These are phyloP conservation scores for Zostera marina DNA, from an alignment of 116 monocot species.

Conservation along the genomic window DNA sequence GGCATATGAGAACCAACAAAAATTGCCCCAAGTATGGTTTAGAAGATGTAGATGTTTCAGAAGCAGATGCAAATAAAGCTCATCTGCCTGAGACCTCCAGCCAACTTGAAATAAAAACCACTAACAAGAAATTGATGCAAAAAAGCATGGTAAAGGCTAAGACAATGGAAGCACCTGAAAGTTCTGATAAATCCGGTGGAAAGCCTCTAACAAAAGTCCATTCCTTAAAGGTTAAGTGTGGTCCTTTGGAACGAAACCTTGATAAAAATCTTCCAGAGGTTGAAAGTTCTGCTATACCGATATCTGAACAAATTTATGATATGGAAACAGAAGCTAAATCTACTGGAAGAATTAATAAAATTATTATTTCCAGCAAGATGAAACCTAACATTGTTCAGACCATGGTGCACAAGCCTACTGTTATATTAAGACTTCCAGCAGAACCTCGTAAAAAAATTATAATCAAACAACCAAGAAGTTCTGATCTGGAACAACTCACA, in stretches of 20 bases:
- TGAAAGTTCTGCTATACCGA: constrained; percentile 25
- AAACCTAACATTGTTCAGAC: constrained; percentile 33
- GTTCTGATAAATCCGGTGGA: constrained; percentile 17
- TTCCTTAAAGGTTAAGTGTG: constrained; percentile 67
- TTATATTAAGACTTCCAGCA: constrained; percentile 46
- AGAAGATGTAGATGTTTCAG: constrained; percentile 60
- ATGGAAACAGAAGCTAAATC: constrained; percentile 29
- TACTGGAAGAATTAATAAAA: constrained; percentile 37
- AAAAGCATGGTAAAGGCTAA: constrained; percentile 17
- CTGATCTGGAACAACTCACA: constrained; percentile 11
- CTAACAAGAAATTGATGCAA: constrained; percentile 39
- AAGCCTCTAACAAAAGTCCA: constrained; percentile 30
- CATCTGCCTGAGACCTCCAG: constrained; percentile 24
- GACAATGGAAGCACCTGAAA: constrained; percentile 27
- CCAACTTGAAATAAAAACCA: constrained; percentile 32
- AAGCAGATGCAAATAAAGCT: constrained; percentile 25
- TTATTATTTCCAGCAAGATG: constrained; percentile 52
- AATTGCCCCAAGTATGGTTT: constrained; percentile 89
- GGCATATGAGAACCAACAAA: constrained; percentile 98
- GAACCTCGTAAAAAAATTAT: constrained; percentile 78
- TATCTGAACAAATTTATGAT: constrained; percentile 4
- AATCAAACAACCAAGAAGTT: constrained; percentile 55
- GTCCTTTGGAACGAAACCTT: constrained; percentile 25
- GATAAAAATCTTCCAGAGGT: constrained; percentile 10
- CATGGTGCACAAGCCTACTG: constrained; percentile 49